phyloP scores from a whole-genome alignment of 2,329 filamentous ascomycete species.

The Polytolypa hystricis region DNA sequence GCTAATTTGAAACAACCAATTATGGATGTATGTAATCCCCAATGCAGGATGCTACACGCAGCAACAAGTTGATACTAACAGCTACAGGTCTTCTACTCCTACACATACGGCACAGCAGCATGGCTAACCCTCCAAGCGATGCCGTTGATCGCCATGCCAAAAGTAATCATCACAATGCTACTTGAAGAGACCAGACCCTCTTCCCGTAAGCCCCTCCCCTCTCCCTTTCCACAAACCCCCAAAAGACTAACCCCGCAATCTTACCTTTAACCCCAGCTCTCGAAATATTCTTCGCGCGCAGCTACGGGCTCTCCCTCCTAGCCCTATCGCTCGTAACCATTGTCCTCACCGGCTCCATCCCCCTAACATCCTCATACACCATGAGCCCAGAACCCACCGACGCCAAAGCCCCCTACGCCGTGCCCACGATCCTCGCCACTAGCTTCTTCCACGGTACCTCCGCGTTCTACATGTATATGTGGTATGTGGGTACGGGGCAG shows the following conservation, averaged over 20 bases:
- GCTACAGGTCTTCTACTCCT: conserved; percentile 32
- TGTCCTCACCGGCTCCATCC: conserved; percentile 59
- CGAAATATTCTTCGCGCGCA: conserved; percentile 63
- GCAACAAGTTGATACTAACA: neutral
- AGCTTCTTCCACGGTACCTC: conserved; percentile 52
- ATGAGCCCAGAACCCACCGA: conserved; percentile 33
- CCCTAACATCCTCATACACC: conserved; percentile 39
- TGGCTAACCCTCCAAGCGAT: conserved; percentile 37
- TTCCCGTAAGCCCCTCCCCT: conserved; percentile 34
- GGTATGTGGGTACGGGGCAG: conserved; percentile 48
- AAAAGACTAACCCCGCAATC: conserved; percentile 10
- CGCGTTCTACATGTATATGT: conserved; percentile 58
- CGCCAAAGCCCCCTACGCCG: conserved; percentile 50
- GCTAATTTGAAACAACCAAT: neutral
- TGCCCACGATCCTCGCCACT: conserved; percentile 55
- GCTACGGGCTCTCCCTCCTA: conserved; percentile 56
- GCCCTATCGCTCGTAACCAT: conserved; percentile 53
- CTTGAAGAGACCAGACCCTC: conserved; percentile 46
- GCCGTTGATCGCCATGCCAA: conserved; percentile 49
- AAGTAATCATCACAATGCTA: conserved; percentile 49
- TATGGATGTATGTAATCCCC: conserved; percentile 13
- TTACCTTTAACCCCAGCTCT: conserved; percentile 46
- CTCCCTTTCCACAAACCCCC: conserved; percentile 1
- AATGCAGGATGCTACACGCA: no score
- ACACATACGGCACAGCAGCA: conserved; percentile 33